A percentile compares a stretch with the other conserved stretches of the same genome.
Conservation (phyloP, 441 rosid genomes). For the Biscutella laevigata region DNA sequence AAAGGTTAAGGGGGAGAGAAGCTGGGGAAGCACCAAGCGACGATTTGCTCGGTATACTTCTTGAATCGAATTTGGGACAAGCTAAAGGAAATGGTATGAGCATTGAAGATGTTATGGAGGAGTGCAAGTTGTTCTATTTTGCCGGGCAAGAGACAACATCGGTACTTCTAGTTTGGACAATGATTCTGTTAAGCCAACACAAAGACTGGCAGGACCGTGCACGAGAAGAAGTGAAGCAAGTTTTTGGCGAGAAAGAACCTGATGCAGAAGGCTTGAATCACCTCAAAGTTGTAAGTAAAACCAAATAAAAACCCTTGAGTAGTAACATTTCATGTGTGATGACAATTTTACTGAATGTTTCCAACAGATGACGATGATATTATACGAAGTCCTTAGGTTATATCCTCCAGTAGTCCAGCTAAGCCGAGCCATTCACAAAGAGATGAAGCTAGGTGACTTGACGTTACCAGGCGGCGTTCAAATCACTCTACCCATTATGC, state of each 20-base stretch:
- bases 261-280: conserved; percentile 23
- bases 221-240: conserved; percentile 31
- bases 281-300: conserved; percentile 30
- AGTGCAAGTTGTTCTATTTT: conserved; percentile 32
- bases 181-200: conserved; percentile 27
- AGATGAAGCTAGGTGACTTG: conserved; percentile 28
- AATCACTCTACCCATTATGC: conserved; percentile 17
- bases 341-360: not conserved
- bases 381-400: conserved; percentile 33
- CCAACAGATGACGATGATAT: conserved; percentile 27
- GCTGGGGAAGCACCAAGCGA: conserved; percentile 22
- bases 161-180: conserved; percentile 30
- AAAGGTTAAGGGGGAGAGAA: conserved; percentile 24
- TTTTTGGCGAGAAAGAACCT: conserved; percentile 25
- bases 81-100: conserved; percentile 30
- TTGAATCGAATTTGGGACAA: conserved; percentile 28
- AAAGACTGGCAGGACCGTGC: conserved; percentile 32
- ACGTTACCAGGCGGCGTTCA: conserved; percentile 25
- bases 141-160: conserved; percentile 38
- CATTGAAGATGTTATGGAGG: conserved; percentile 30
- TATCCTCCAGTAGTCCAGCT: conserved; percentile 24
- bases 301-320: not conserved
- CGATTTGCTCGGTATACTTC: conserved; percentile 28
- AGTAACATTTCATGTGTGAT: too few species aligned
- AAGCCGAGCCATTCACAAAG: conserved; percentile 10